A percentile compares a stretch with the other conserved stretches of the same genome.
Evolutionary conservation across 2,329 filamentous ascomycete genomes (phyloP).

Genomic region (Neofusicoccum laricinum): DNA sequence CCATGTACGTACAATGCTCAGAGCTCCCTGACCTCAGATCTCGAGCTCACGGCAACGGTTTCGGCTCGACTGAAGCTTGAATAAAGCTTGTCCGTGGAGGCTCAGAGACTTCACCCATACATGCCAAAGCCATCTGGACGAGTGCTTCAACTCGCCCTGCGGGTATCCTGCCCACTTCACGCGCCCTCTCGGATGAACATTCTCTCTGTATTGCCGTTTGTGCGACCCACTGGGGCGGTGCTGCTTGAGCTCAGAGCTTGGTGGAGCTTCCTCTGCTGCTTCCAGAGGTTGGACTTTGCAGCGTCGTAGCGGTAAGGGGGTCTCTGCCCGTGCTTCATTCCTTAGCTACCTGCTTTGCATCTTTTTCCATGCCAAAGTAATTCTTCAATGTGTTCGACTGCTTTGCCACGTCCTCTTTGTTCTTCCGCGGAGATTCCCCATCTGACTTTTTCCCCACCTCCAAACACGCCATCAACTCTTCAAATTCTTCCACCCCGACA

Average conservation of each 20-base stretch:
- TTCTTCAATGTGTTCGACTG: constrained; percentile 56
- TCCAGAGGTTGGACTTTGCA: no score
- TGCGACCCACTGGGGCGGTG: not conserved
- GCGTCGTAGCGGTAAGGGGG: no score
- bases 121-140: no score
- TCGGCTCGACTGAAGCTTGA: not conserved
- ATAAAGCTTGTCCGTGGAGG: no score
- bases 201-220: no score
- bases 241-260: not conserved
- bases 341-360: not conserved
- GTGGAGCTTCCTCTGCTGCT: not conserved
- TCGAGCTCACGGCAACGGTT: not conserved
- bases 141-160: no score
- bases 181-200: no score
- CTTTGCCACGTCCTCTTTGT: constrained; percentile 29
- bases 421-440: constrained; percentile 27
- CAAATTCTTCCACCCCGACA: constrained; percentile 59
- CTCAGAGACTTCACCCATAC: no score
- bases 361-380: constrained; percentile 49
- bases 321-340: not conserved
- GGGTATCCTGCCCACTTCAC: no score
- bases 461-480: constrained; percentile 60
- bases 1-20: not conserved
- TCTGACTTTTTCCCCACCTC: constrained; percentile 55
- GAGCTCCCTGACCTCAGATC: not conserved